Evolutionary conservation across 2,329 filamentous ascomycete genomes (phyloP), one percentile per base, ranked within the genome.

Genomic region (Aspergillus arachidicola): DNA sequence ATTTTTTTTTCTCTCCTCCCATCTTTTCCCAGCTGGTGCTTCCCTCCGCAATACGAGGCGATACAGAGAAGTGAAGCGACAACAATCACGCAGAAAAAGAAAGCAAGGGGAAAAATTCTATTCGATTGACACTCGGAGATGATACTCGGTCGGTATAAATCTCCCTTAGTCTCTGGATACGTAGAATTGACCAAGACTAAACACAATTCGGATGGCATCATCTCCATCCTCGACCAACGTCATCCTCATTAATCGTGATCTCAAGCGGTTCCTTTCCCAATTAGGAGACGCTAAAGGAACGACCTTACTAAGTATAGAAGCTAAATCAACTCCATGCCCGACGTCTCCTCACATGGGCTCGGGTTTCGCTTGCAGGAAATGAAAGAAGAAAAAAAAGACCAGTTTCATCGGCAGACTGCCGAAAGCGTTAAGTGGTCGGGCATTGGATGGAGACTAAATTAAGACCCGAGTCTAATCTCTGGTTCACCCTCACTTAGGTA

Each of bases 381-480:
- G 48, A 34, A 51, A 51, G 28, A 34, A 0, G n/a, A n/a, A n/a
- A 41, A n/a, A 41, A n/a, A 41, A 10, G 19, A 11, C 28, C 48
- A 32, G 19, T 34, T 32, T 51, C 48, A 51, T 51, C 48, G 48
- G 48, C 9, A 21, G 48, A 51, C 28, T 51, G 28, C 48, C 48
- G 48, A 51, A 51, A 19, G 16, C 48, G 28, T 51, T 51, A n/a
- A 32, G 48, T 34, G 48, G 48, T 51, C 19, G 28, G 48, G 19
- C 48, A 51, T 51, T 32, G 48, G 48, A 32, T 21, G 16, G 11
- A 14, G 45, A 51, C 48, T 51, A 51, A 51, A 51, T 21, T 51
- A 51, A 50, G 48, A 51, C 48, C 48, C 48, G 28, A 51, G 48
- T 51, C 48, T 32, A 51, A 51, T 51, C 48, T 51, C 48, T 51